Base-by-base conservation (phyloP, 2,329 filamentous ascomycete genomes). In the Fusarium stilboides region DNA sequence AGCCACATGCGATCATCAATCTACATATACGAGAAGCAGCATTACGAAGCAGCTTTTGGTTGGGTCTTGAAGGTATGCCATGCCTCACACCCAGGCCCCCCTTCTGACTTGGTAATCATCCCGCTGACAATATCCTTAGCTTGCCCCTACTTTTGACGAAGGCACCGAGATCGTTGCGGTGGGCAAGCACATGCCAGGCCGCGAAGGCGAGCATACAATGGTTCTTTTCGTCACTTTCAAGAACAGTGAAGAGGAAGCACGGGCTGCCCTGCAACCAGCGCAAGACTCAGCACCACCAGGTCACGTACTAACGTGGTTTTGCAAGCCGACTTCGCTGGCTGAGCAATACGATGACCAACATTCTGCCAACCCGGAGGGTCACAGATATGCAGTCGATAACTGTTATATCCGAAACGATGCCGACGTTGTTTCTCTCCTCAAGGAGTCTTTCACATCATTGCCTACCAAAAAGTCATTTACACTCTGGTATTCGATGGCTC, bases 101-200 rank as follows among this genome's bases (percentile, higher is more conserved):
- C 6, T 13, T 33, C 12, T 5, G 2, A 6, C 3, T 1, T 1
- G 8, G 0, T 9, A 0, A 34, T 12, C 3, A 6, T 0, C 8
- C 15, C 2, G 2, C 37, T 53, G 20, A 53, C 0, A 3, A 1
- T 12, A 19, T 7, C 2, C 3, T 5, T 33, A 44, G 37, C 50
- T 44, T 33, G 50, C 50, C 24, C 24, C 50, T 1, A 24, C 37
- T 2, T 44, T 53, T 2, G 50, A 44, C 8, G 50, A 53, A 1
- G 13, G 15, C 6, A 53, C 50, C 2, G 37, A 53, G 15, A 34
- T 53, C 6, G 50, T 53, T 24, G 50, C 50, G 14, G 26, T 53
- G 13, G 50, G 50, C 9, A 24, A 13, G 10, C 4, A 44, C 5
- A 6, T 53, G 1, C 37, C 26, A 13, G 50, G 19, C 4, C 37